Conservation (phyloP, 768 basidiomycete species). For the Hemileccinum rubropunctum region DNA sequence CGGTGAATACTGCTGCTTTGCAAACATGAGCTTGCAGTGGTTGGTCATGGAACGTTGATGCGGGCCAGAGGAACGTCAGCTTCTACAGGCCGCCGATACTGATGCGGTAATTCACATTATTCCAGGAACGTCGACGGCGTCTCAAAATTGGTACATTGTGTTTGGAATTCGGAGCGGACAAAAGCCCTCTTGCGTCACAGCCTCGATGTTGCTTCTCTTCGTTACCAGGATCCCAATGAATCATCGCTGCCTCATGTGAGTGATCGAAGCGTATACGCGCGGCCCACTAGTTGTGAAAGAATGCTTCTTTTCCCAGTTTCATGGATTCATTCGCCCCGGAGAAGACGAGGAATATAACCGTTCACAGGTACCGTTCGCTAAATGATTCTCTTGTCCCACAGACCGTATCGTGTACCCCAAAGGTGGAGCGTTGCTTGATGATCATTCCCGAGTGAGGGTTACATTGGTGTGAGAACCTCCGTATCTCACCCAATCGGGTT, state of each 20-base stretch:
- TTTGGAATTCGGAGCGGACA: not conserved
- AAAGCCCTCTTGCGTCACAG: conserved; percentile 5
- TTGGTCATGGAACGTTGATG: too few species aligned
- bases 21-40: too few species aligned
- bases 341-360: conserved; percentile 7
- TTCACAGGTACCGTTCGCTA: conserved; percentile 21
- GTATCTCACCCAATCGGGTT: not conserved
- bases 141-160: not conserved
- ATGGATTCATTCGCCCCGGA: conserved; percentile 3
- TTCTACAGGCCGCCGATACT: not conserved
- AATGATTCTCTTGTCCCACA: conserved; percentile 19
- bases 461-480: not conserved
- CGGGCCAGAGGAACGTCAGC: too few species aligned
- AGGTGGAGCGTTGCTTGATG: conserved; percentile 9
- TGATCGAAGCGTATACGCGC: conserved; percentile 5
- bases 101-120: not conserved
- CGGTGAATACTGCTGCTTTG: too few species aligned
- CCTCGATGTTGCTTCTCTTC: conserved; percentile 1
- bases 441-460: not conserved
- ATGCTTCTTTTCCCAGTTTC: conserved; percentile 4
- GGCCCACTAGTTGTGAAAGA: conserved; percentile 1
- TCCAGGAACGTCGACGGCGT: conserved; percentile 1
- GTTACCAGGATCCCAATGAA: conserved; percentile 3
- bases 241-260: conserved; percentile 14
- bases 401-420: conserved; percentile 6